Conservation (phyloP, 2,329 filamentous ascomycete species). For the Celoporthe dispersa region DNA sequence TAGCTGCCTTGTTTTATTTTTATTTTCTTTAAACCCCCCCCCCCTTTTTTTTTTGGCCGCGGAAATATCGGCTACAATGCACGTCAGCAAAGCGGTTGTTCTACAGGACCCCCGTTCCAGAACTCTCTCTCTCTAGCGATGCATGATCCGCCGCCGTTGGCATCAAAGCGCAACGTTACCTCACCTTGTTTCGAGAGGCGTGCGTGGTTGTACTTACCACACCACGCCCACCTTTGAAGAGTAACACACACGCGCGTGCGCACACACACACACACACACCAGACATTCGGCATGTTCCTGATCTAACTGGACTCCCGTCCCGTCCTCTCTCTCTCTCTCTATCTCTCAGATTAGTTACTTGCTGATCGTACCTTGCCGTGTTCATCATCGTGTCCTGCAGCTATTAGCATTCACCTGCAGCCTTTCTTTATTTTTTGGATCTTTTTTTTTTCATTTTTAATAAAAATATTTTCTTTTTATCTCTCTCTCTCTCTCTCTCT, state of each 20-base stretch:
- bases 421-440: not conserved
- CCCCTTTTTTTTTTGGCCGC: not conserved
- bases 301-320: not conserved
- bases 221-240: constrained; percentile 5
- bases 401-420: not conserved
- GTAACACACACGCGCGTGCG: too few species aligned
- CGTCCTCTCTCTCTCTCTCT: not conserved
- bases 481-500: too few species aligned
- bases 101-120: not conserved
- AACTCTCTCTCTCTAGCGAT: not conserved
- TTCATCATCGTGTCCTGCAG: not conserved
- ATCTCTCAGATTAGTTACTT: not conserved
- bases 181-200: constrained; percentile 7
- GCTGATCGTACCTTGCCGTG: not conserved
- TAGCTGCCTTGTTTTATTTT: not conserved
- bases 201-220: not conserved
- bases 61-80: not conserved
- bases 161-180: constrained; percentile 16
- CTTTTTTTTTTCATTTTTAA: too few species aligned
- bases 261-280: not conserved
- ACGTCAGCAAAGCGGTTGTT: not conserved
- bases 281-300: not conserved
- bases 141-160: constrained; percentile 5
- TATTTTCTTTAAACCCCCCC: not conserved
- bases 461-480: too few species aligned